These are phyloP conservation scores for thale cress (Arabidopsis thaliana) DNA, from an alignment of 345 rosid genomes.

Conservation along the genomic window TAIR10.1 NC_003074.8:4431001-4431500, in stretches of 20 bases:
- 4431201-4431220: not conserved
- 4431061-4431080: constrained; percentile 89
- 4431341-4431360: constrained; percentile 3
- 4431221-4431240: not conserved
- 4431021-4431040: constrained; percentile 32
- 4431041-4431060: constrained; percentile 92
- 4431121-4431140: constrained; percentile 54
- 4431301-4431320: not conserved
- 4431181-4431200: not conserved
- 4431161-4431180: not conserved
- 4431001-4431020: not conserved
- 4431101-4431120: constrained; percentile 80
- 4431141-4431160: not conserved
- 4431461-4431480: constrained; percentile 95
- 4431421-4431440: not conserved
- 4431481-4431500: constrained; percentile 97
- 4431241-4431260: not conserved
- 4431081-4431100: constrained; percentile 88
- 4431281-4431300: constrained; percentile 1
- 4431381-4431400: not conserved
- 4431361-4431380: not conserved
- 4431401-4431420: not conserved
- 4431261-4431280: not conserved
- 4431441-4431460: constrained; percentile 62
- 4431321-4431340: not conserved